Evolutionary conservation across 1,284 basidiomycete genomes (phyloP), one percentile per base, ranked within the genome.

Genomic region (Leccinum ponderosum): DNA sequence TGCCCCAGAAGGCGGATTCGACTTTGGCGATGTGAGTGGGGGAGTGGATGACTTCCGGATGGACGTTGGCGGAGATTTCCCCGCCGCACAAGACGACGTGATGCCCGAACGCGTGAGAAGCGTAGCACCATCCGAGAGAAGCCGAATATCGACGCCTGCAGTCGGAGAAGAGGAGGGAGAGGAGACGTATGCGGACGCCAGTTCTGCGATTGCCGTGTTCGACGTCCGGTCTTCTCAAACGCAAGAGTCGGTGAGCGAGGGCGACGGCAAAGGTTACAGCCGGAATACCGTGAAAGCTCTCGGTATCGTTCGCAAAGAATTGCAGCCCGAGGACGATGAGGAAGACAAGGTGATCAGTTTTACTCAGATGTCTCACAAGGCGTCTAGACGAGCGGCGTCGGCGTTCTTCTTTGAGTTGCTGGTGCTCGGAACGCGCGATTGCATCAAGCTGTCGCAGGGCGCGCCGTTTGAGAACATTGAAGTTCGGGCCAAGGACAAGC

Each of bases 401-500:
- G 89, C 93, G 2, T 98, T 99, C 83, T 99, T 99, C 83, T 99
- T 98, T 72, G 97, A 99, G 77, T 78, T 98, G 57, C 88, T 99
- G 31, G 94, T 98, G 3, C 86, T 99, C 2, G 91, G 94, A 8
- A 98, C 96, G 1, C 89, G 93, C 50, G 95, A 98, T 73, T 94
- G 91, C 70, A 80, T 99, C 67, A 87, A 89, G 67, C 77, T 98
- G 53, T 77, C 86, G 15, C 97, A 99, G 75, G 69, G 77, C 20
- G 78, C 77, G 8, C 79, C 91, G 0, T 98, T 94, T 70, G 91
- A 89, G 64, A 94, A 96, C 73, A 97, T 99, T 64, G 84, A 91
- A 69, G 83, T 98, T 47, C 78, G 82, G 6, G 89, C 88, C 35
- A 98, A 95, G 78, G 85, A 90, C 62, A 92, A 85, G 72, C 82